These are phyloP conservation scores for Schizophyllum commune DNA, from an alignment of 1,284 basidiomycete species.

Conservation along the genomic window DNA sequence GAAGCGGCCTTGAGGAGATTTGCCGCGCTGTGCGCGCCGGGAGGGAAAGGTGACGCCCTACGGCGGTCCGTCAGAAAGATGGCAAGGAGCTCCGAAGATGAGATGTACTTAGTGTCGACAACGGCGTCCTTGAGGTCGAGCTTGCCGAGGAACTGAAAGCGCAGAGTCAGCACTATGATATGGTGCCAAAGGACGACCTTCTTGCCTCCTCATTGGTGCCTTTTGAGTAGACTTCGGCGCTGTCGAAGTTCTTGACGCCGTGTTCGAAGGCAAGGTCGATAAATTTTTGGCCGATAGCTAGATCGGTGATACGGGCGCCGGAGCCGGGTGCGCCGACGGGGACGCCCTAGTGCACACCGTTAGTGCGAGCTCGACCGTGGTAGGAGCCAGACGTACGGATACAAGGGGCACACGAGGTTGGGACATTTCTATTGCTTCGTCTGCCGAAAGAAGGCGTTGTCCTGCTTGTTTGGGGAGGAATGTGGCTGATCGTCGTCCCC, in stretches of 20 bases:
- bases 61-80: neutral
- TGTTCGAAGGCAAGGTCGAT: neutral
- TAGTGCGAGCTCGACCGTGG: too few relatives aligned
- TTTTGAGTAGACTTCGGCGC: neutral
- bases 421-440: too few relatives aligned
- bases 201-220: neutral
- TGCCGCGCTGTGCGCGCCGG: constrained; percentile 31
- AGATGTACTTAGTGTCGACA: constrained; percentile 39
- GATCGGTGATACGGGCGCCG: neutral
- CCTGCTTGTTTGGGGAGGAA: too few relatives aligned
- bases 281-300: neutral
- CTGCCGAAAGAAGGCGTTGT: too few relatives aligned
- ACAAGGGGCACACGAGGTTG: too few relatives aligned
- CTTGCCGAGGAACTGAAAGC: constrained; percentile 21
- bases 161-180: neutral
- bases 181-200: neutral
- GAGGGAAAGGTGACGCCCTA: constrained; percentile 34
- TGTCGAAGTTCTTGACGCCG: neutral
- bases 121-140: constrained; percentile 33
- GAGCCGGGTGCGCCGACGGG: neutral
- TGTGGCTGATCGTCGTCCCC: too few relatives aligned
- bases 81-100: neutral
- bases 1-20: constrained; percentile 29
- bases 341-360: neutral
- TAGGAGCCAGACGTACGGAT: too few relatives aligned